Evolutionary conservation across 108 stramenopile species (phyloP), one percentile per base, ranked within the genome.

Genomic region (Cyclotella choctawhatcheeana): DNA sequence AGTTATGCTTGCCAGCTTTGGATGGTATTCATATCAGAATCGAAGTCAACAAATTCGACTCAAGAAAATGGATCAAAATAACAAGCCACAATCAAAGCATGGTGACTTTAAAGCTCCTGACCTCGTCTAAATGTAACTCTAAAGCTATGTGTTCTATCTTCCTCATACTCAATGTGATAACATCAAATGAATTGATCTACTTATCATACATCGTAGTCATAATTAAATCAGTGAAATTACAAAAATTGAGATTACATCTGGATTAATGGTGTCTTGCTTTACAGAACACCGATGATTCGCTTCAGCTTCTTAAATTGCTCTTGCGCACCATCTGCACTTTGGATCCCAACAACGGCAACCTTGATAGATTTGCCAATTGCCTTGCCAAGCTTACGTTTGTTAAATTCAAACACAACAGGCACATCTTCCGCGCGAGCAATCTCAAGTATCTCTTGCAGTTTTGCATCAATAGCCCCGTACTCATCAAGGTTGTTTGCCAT

Each of bases 401-500:
- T 90, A 51, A 95, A 82, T 25, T 95, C 96, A 63, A 89, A 97
- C 31, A 96, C 82, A 8, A 98, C 68, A 0, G 96, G 96, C 7
- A 92, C 82, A 8, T 74, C 86, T 50, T 89, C 81, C 17, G 76
- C 77, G 29, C 83, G 59, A 18, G 93, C 91, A 24, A 88, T 64
- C 37, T 92, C 89, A 2, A 96, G 43, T 50, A 96, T 93, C 73
- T 91, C 92, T 70, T 86, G 86, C 24, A 97, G 74, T 69, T 95
- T 93, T 12, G 86, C 86, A 48, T 94, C 95, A 10, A 97, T 87
- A 0, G 84, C 90, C 12, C 86, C 89, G 47, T 93, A 93, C 40
- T 95, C 84, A 67, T 97, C 95, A 12, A 98, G 79, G 64, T 98
- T 96, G 67, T 92, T 93, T 3, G 97, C 97, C 85, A 98, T 87